These are phyloP conservation scores for Solanum hybrid DNA, from an alignment of 305 asterid species.

Conservation along the genomic window DNA sequence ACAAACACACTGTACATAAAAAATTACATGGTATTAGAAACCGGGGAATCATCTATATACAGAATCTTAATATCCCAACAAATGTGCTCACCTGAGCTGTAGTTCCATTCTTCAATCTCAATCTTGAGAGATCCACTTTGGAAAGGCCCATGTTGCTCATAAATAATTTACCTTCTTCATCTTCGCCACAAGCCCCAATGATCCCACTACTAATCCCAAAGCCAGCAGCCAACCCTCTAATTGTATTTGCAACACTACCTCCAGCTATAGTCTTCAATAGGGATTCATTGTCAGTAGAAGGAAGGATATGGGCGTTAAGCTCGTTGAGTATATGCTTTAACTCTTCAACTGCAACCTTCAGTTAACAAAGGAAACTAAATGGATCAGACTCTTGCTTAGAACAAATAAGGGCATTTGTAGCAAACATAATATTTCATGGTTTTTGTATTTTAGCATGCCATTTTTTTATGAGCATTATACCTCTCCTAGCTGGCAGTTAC, in stretches of 20 bases:
- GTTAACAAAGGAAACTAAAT: background rate
- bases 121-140: constrained; percentile 62
- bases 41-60: background rate
- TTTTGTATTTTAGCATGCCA: background rate
- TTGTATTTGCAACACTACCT: constrained; percentile 90
- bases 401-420: background rate
- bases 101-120: constrained; percentile 66
- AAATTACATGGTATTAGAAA: background rate
- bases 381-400: background rate
- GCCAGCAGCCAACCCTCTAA: constrained; percentile 88
- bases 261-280: constrained; percentile 86
- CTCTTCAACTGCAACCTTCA: constrained; percentile 70
- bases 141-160: constrained; percentile 55
- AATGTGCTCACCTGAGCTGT: constrained; percentile 65
- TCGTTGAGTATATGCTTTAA: constrained; percentile 54
- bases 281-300: constrained; percentile 35
- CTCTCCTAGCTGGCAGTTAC: background rate
- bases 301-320: constrained; percentile 41
- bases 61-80: background rate
- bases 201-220: constrained; percentile 81
- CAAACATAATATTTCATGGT: background rate
- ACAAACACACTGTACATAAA: constrained; percentile 75
- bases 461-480: background rate
- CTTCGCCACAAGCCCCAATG: constrained; percentile 89
- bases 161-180: constrained; percentile 79